Percentiles rank a stretch among this genome's conserved stretches.
Conservation (phyloP, 805 yeast genomes). For the Alloascoidea hylecoeti region DNA sequence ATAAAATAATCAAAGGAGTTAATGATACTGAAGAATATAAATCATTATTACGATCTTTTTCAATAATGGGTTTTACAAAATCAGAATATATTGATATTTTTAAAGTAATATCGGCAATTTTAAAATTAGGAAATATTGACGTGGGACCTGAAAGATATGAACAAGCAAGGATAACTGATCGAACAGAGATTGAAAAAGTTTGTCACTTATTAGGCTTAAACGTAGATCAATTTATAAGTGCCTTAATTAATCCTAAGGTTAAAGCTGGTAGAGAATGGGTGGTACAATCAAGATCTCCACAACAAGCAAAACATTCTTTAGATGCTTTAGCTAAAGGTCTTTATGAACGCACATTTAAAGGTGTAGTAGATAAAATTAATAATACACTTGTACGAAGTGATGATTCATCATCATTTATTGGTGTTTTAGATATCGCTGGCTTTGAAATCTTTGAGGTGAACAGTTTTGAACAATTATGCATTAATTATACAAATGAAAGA, state of each 20-base stretch:
- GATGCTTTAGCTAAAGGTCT: slow-evolving; percentile 82
- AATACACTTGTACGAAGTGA: slow-evolving; percentile 34
- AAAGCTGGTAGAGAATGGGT: slow-evolving; percentile 86
- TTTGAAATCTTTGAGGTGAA: slow-evolving; percentile 93
- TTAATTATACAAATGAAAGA: slow-evolving; percentile 86
- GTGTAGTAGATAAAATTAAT: slow-evolving; percentile 65
- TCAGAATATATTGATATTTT: slow-evolving; percentile 45
- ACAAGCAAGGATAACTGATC: slow-evolving; percentile 56
- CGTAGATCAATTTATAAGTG: slow-evolving; percentile 35
- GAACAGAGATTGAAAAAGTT: slow-evolving; percentile 34
- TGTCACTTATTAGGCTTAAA: slow-evolving; percentile 54
- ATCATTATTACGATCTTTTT: slow-evolving; percentile 49
- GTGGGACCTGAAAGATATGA: slow-evolving; percentile 49
- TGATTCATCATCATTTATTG: slow-evolving; percentile 36
- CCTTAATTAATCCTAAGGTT: slow-evolving; percentile 66
- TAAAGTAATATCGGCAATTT: slow-evolving; percentile 54
- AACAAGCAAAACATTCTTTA: slow-evolving; percentile 66
- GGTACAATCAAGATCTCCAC: slow-evolving; percentile 61
- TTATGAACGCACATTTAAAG: slow-evolving; percentile 74
- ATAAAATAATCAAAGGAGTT: slow-evolving; percentile 49
- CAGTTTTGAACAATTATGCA: slow-evolving; percentile 93
- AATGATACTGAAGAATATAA: slow-evolving; percentile 64
- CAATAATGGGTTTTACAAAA: slow-evolving; percentile 53
- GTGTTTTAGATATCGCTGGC: slow-evolving; percentile 94
- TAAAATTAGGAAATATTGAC: slow-evolving; percentile 77